These are phyloP conservation scores for Teratosphaeria pseudoeucalypti DNA, from an alignment of 2,329 filamentous ascomycete genomes.

Conservation along the genomic window DNA sequence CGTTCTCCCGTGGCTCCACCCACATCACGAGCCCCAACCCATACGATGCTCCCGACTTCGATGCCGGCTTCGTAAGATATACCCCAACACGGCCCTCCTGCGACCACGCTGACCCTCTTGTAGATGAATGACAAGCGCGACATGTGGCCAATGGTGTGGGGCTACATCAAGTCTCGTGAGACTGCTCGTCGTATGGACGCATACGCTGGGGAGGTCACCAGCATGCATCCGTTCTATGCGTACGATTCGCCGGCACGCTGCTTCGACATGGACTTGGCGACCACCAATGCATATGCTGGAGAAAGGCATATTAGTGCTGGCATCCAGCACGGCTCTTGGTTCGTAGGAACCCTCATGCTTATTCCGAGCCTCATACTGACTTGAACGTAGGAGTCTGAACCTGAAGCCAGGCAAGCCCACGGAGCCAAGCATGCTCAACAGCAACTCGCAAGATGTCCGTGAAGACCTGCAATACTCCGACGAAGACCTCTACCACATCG, in stretches of 20 bases:
- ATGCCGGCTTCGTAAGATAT: constrained; percentile 59
- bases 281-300: constrained; percentile 65
- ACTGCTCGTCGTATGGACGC: constrained; percentile 68
- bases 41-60: constrained; percentile 67
- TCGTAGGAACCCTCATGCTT: not conserved
- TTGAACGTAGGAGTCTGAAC: constrained; percentile 47
- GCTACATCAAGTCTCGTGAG: constrained; percentile 73
- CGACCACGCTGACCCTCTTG: constrained; percentile 37
- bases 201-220: constrained; percentile 62
- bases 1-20: constrained; percentile 56
- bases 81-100: not conserved
- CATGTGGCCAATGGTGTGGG: constrained; percentile 52
- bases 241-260: constrained; percentile 60
- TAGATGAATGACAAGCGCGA: constrained; percentile 33
- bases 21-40: constrained; percentile 61
- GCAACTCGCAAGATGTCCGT: constrained; percentile 50
- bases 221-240: constrained; percentile 60
- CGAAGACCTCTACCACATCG: constrained; percentile 53
- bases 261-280: constrained; percentile 62
- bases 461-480: constrained; percentile 57
- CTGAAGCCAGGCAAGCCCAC: constrained; percentile 46
- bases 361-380: not conserved
- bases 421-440: constrained; percentile 46
- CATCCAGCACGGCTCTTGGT: constrained; percentile 52
- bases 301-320: constrained; percentile 60